Evolutionary conservation across 1,284 basidiomycete species (phyloP).

Genomic region (Cystobasidiaceae sp.): DNA sequence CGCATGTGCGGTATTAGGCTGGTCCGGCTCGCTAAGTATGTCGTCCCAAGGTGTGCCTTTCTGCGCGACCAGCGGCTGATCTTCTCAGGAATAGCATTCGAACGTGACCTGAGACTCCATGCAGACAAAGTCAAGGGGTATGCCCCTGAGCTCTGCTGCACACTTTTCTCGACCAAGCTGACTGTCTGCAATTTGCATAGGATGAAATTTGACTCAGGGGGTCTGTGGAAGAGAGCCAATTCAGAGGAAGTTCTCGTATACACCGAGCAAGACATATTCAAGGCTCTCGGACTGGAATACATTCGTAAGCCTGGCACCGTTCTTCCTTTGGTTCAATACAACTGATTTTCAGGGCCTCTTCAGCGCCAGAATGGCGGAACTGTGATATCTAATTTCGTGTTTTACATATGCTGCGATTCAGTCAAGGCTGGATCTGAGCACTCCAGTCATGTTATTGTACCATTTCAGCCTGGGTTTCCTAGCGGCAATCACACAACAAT

Average conservation of each 20-base stretch:
- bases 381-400: slow-evolving; percentile 25
- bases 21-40: slow-evolving; percentile 50
- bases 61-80: not conserved
- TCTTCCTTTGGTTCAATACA: not conserved
- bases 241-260: slow-evolving; percentile 48
- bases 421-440: too few species aligned
- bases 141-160: slow-evolving; percentile 55
- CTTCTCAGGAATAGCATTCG: slow-evolving; percentile 66
- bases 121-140: slow-evolving; percentile 55
- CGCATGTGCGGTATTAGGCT: slow-evolving; percentile 72
- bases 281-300: slow-evolving; percentile 61
- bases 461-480: too few species aligned
- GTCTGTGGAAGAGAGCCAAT: slow-evolving; percentile 5
- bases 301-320: slow-evolving; percentile 53
- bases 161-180: too few species aligned
- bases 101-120: slow-evolving; percentile 67
- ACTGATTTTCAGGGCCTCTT: not conserved
- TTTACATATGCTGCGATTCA: too few species aligned
- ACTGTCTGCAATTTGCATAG: slow-evolving; percentile 37
- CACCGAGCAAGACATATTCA: slow-evolving; percentile 65
- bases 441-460: too few species aligned
- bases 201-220: slow-evolving; percentile 61
- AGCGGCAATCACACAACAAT: too few species aligned
- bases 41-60: not conserved
- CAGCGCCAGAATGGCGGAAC: slow-evolving; percentile 31